phyloP scores from a whole-genome alignment of 192 early-diverging fungal species.

The Umbelopsis ramanniana region DNA sequence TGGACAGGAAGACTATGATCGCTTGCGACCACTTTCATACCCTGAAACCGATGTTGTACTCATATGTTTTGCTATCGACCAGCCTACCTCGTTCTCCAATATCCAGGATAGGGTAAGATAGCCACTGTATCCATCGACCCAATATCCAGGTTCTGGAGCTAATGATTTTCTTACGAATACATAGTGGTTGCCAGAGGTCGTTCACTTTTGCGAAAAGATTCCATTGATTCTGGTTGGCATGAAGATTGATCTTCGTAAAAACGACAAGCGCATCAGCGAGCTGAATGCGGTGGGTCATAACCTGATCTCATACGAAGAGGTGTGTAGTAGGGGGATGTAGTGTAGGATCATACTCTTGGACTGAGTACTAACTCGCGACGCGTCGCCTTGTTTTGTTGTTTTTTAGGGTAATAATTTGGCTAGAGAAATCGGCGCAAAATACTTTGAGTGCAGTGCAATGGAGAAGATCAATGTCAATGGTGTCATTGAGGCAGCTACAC shows the following conservation, averaged over 20 bases:
- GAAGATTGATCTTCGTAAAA: constrained; percentile 52
- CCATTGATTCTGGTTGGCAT: constrained; percentile 57
- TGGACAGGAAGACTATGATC: constrained; percentile 77
- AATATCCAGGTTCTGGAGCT: neutral
- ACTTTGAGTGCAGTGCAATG: constrained; percentile 59
- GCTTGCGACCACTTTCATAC: constrained; percentile 69
- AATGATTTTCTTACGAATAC: neutral
- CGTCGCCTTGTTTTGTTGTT: no score
- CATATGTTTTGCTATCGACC: constrained; percentile 71
- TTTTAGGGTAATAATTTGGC: constrained; percentile 49
- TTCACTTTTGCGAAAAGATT: constrained; percentile 46
- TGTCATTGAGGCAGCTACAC: constrained; percentile 51
- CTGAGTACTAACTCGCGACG: neutral
- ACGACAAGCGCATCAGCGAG: constrained; percentile 30
- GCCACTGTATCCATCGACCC: neutral
- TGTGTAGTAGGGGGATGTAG: neutral
- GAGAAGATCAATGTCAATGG: constrained; percentile 45
- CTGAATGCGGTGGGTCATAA: constrained; percentile 39
- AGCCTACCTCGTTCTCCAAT: constrained; percentile 78
- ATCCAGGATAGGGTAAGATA: constrained; percentile 69
- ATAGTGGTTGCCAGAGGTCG: constrained; percentile 55
- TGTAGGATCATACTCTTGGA: neutral
- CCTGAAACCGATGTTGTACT: constrained; percentile 72
- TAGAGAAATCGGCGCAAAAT: constrained; percentile 48
- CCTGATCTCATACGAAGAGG: constrained; percentile 43